Conservation (phyloP, 2,329 filamentous ascomycete genomes). For the Xylogone sp. region DNA sequence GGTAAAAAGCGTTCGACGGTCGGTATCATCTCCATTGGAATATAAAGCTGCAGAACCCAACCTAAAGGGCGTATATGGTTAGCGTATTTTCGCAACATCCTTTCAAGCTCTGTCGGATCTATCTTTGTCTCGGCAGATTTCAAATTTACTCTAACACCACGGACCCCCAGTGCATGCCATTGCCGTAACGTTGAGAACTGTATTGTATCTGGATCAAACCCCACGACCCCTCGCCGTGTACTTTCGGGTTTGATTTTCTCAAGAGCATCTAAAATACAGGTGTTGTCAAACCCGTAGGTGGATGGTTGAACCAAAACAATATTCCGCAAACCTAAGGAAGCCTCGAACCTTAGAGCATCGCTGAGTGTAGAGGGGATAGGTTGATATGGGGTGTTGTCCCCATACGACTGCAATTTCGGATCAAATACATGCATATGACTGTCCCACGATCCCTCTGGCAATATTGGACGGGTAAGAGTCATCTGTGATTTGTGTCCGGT, state of each 20-base stretch:
- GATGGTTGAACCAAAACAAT: slow-evolving; percentile 49
- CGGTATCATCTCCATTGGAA: slow-evolving; percentile 46
- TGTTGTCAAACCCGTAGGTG: slow-evolving; percentile 58
- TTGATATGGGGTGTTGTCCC: slow-evolving; percentile 44
- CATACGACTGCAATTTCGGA: slow-evolving; percentile 45
- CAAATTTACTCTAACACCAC: slow-evolving; percentile 56
- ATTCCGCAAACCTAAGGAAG: slow-evolving; percentile 36
- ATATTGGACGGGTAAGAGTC: slow-evolving; percentile 23
- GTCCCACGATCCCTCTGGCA: slow-evolving; percentile 40
- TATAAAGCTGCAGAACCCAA: slow-evolving; percentile 57
- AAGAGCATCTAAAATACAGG: slow-evolving; percentile 53
- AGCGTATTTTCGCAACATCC: slow-evolving; percentile 38
- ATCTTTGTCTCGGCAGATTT: slow-evolving; percentile 41
- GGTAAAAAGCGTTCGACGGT: slow-evolving; percentile 46
- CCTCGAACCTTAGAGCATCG: slow-evolving; percentile 44
- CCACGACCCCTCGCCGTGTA: slow-evolving; percentile 45
- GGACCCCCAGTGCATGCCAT: slow-evolving; percentile 54
- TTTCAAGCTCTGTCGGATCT: slow-evolving; percentile 14
- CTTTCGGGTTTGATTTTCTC: slow-evolving; percentile 41
- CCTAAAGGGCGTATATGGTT: slow-evolving; percentile 42
- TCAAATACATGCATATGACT: slow-evolving; percentile 62
- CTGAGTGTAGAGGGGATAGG: slow-evolving; percentile 50
- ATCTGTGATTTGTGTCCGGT: neutral
- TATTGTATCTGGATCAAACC: slow-evolving; percentile 44
- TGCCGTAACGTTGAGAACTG: slow-evolving; percentile 34